Evolutionary conservation across 306 rosid species (phyloP), one percentile per base, ranked within the genome.

Genomic region (Chamaecrista fasciculata): DNA sequence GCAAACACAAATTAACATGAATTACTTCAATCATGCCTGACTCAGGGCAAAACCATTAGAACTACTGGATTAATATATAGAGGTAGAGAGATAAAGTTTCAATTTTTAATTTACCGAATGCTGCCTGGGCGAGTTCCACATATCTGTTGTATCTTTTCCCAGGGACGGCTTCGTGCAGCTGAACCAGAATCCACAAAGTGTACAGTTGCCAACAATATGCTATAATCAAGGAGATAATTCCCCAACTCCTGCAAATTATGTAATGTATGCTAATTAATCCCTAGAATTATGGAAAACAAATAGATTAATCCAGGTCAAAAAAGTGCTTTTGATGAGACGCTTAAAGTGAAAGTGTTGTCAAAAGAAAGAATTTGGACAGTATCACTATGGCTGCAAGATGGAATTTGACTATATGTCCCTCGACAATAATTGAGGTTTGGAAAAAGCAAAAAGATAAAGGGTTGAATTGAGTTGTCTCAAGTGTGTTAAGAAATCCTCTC

Each of bases 101-200:
- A 55, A 26, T 6, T 57, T 15, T 7, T 7, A 69, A 40, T 85
- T 85, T 84, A 95, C 99, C 99, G 70, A 95, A 95, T 66, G 99
- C 99, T n/a, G 99, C 99, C 74, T 91, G 91, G 33, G 99, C 96
- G 24, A 95, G 91, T 81, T 95, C 99, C 72, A 95, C 99, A 64
- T 91, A 95, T 91, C 99, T 79, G 86, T 91, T 95, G 86, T 95
- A 95, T 77, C 99, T 86, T 87, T 91, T 91, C 34, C 99, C 99
- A 0, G 99, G 99, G 47, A 95, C 97, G n/a, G 99, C 99, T 83
- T 95, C 99, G 36, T 95, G 99, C 5, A 95, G 91, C 81, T 91
- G 99, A 89, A 95, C 99, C 73, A 95, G 82, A 78, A 95, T 83
- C 99, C 97, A 95, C 51, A 95, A 71, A 2, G 99, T 95, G 82